These are phyloP conservation scores for Apiospora arundinis DNA, from an alignment of 2,329 filamentous ascomycete species.

Conservation along the genomic window DNA sequence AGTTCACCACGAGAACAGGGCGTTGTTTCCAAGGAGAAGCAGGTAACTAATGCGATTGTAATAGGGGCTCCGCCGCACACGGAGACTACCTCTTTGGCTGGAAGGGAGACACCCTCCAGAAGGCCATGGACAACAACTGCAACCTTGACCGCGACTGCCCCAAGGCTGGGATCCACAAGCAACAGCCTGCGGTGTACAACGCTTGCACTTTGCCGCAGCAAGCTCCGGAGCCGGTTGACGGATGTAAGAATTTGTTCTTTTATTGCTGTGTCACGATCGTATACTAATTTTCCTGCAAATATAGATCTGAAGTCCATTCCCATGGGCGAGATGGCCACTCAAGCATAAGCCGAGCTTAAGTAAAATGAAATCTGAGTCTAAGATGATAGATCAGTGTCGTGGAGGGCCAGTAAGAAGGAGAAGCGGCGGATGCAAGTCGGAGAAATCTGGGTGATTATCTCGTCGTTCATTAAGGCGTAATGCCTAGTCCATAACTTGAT, in stretches of 20 bases:
- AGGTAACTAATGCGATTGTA: not conserved
- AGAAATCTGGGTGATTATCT: not conserved
- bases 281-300: not conserved
- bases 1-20: conserved; percentile 25
- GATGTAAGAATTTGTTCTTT: conserved; percentile 46
- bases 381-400: not conserved
- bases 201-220: conserved; percentile 53
- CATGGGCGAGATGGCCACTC: conserved; percentile 37
- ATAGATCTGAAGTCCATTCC: conserved; percentile 38
- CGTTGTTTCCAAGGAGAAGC: not conserved
- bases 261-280: not conserved
- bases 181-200: conserved; percentile 52
- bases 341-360: not conserved
- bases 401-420: too few species aligned
- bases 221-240: conserved; percentile 55
- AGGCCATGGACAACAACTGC: conserved; percentile 53
- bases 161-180: conserved; percentile 50
- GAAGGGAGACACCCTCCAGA: conserved; percentile 55
- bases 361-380: not conserved
- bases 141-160: conserved; percentile 54
- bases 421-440: not conserved
- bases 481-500: not conserved
- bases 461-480: not conserved
- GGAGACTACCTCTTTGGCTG: conserved; percentile 60
- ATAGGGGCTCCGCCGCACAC: conserved; percentile 53